Conservation (phyloP, 164 flowering plant species). For the Vitis riparia region DNA sequence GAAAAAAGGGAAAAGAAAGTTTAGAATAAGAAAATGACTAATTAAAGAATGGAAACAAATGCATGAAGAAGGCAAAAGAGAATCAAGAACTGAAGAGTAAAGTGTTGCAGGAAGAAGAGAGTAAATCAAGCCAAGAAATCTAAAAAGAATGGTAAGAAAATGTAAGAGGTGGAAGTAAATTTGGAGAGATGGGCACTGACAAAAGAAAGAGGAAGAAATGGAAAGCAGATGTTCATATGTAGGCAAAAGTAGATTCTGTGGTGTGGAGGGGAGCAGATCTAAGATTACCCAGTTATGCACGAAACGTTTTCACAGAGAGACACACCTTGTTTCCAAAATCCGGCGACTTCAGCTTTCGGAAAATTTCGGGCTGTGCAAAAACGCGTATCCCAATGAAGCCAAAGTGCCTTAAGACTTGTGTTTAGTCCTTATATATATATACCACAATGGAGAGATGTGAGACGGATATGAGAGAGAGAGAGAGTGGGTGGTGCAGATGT, state of each 20-base stretch:
- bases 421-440: too few relatives aligned
- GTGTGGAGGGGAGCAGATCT: conserved; percentile 10
- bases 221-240: background rate
- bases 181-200: background rate
- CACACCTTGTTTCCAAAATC: conserved; percentile 23
- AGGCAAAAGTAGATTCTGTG: conserved; percentile 7
- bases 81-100: too few relatives aligned
- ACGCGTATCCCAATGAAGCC: conserved; percentile 18
- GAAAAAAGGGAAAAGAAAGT: background rate
- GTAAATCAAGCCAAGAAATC: background rate
- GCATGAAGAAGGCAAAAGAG: too few relatives aligned
- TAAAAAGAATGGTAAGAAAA: background rate
- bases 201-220: background rate
- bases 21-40: too few relatives aligned
- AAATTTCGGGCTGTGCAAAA: background rate
- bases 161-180: conserved; percentile 1
- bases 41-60: too few relatives aligned
- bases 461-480: background rate
- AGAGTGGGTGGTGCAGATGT: background rate
- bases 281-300: background rate
- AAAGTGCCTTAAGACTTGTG: background rate
- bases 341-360: conserved; percentile 32
- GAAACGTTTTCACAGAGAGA: background rate
- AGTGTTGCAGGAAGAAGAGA: too few relatives aligned
- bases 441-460: background rate